Conservation (phyloP, 768 basidiomycete genomes). For the Lentinula boryana region DNA sequence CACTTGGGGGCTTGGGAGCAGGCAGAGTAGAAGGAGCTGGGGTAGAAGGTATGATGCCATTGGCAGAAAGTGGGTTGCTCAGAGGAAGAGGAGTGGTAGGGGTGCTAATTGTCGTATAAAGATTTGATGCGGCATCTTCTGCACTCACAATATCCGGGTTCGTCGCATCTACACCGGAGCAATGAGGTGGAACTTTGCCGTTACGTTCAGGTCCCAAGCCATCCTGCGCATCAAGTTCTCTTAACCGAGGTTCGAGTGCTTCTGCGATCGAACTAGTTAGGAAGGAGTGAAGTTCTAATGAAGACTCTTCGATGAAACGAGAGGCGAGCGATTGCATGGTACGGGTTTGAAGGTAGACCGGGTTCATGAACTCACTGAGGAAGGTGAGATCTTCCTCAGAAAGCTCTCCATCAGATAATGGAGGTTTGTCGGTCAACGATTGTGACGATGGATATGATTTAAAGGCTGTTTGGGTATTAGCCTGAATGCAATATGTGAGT, state of each 20-base stretch:
- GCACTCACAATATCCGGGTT: neutral
- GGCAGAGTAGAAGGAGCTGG: neutral
- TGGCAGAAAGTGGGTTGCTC: neutral
- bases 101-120: neutral
- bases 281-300: slow-evolving; percentile 85
- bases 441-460: slow-evolving; percentile 40
- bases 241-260: slow-evolving; percentile 59
- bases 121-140: neutral
- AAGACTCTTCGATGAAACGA: slow-evolving; percentile 83
- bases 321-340: slow-evolving; percentile 75
- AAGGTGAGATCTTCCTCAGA: slow-evolving; percentile 58
- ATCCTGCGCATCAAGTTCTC: slow-evolving; percentile 58
- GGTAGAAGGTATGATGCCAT: neutral
- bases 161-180: slow-evolving; percentile 7
- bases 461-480: slow-evolving; percentile 59
- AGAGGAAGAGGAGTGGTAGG: neutral
- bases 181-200: slow-evolving; percentile 57
- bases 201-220: slow-evolving; percentile 51
- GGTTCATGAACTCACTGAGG: slow-evolving; percentile 82
- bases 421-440: slow-evolving; percentile 37
- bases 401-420: slow-evolving; percentile 46
- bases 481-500: slow-evolving; percentile 28
- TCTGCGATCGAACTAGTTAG: slow-evolving; percentile 63
- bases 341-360: slow-evolving; percentile 79
- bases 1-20: slow-evolving; percentile 13